Conservation (phyloP, 805 yeast species). For the Metschnikowia drakensbergensis region DNA sequence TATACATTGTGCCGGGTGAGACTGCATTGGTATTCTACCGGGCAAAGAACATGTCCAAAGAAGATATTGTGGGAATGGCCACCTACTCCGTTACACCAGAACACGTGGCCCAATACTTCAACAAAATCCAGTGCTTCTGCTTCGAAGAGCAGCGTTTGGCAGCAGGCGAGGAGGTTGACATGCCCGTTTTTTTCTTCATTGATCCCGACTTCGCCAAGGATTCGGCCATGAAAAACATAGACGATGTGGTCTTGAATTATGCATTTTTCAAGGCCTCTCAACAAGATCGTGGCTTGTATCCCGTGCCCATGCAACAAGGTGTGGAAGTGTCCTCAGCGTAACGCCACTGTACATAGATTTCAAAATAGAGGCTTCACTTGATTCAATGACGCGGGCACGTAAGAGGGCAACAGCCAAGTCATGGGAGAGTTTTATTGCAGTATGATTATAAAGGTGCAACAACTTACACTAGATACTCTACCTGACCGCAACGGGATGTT, state of each 20-base stretch:
- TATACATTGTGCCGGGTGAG: slow-evolving; percentile 91
- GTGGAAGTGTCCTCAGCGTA: slow-evolving; percentile 2
- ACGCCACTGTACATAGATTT: slow-evolving; percentile 1
- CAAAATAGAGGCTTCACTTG: background rate
- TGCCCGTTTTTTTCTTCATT: slow-evolving; percentile 96
- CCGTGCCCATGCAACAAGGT: slow-evolving; percentile 25
- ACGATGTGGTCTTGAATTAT: slow-evolving; percentile 86
- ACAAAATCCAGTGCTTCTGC: slow-evolving; percentile 96
- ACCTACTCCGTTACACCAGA: slow-evolving; percentile 96
- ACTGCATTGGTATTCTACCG: slow-evolving; percentile 94
- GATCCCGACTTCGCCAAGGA: slow-evolving; percentile 95
- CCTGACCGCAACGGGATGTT: too few species aligned
- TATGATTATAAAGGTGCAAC: too few species aligned
- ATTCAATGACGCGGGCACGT: too few species aligned
- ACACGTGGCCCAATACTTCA: slow-evolving; percentile 92
- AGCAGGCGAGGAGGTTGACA: slow-evolving; percentile 97
- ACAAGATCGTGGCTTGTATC: slow-evolving; percentile 39
- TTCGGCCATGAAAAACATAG: slow-evolving; percentile 86
- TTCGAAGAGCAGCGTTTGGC: slow-evolving; percentile 91
- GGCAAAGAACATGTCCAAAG: slow-evolving; percentile 80
- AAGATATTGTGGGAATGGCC: slow-evolving; percentile 97
- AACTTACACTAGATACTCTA: too few species aligned
- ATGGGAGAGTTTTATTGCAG: too few species aligned
- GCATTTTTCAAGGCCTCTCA: slow-evolving; percentile 76
- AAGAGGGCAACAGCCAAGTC: too few species aligned